Percentiles rank a stretch among this genome's conserved stretches.
These are phyloP conservation scores for Mycena albidolilacea DNA, from an alignment of 768 basidiomycete genomes.

Conservation along the genomic window DNA sequence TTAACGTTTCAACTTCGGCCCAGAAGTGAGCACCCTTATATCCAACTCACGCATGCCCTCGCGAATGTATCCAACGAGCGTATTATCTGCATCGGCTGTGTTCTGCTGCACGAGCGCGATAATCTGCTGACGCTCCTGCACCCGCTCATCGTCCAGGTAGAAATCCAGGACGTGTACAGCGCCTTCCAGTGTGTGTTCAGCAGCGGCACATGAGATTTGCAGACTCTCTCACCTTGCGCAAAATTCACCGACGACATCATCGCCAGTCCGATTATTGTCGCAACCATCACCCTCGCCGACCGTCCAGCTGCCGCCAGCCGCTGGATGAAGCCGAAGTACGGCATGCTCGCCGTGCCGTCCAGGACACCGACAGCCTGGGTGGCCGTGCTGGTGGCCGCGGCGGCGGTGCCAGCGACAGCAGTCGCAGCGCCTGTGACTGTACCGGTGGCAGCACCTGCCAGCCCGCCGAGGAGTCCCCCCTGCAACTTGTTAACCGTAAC, in stretches of 20 bases:
- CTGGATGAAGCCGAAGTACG: conserved; percentile 56
- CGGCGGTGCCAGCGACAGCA: not conserved
- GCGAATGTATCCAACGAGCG: conserved; percentile 63
- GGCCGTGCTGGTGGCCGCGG: not conserved
- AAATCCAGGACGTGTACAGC: conserved; percentile 66
- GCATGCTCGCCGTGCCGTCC: conserved; percentile 47
- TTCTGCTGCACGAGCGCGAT: conserved; percentile 50
- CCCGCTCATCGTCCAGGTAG: conserved; percentile 61
- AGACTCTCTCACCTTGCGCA: conserved; percentile 54
- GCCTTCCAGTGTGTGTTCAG: conserved; percentile 42
- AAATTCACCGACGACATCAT: conserved; percentile 62
- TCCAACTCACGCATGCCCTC: conserved; percentile 64
- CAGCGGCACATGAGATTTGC: not conserved
- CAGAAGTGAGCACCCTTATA: conserved; percentile 1
- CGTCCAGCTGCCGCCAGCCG: conserved; percentile 53
- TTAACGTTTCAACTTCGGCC: not conserved
- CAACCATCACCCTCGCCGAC: conserved; percentile 59
- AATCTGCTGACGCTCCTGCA: conserved; percentile 58
- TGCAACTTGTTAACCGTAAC: not conserved
- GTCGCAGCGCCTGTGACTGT: not conserved
- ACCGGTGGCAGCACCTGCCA: not conserved
- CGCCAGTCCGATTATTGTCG: conserved; percentile 62
- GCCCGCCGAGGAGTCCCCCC: not conserved
- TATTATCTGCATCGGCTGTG: conserved; percentile 50
- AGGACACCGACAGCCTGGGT: too few species aligned